These are phyloP conservation scores for Apiotrichum sp. DNA, from an alignment of 1,284 basidiomycete genomes.

Conservation along the genomic window DNA sequence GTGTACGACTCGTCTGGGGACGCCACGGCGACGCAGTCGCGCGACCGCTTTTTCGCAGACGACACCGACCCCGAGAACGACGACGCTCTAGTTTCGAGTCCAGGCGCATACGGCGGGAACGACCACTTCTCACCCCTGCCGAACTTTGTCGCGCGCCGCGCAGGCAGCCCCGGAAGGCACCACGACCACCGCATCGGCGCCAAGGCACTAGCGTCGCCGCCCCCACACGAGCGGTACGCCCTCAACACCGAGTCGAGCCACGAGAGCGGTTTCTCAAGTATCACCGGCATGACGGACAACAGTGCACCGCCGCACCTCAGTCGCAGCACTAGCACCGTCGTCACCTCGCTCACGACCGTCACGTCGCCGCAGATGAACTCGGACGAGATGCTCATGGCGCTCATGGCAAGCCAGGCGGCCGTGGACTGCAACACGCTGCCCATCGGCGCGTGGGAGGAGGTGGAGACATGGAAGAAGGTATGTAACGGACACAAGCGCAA, in stretches of 20 bases:
- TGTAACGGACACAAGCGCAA: conserved; percentile 13
- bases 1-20: not conserved
- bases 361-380: conserved; percentile 16
- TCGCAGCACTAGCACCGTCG: conserved; percentile 4
- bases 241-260: not conserved
- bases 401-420: conserved; percentile 79
- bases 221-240: conserved; percentile 3
- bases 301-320: conserved; percentile 3
- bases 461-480: conserved; percentile 87
- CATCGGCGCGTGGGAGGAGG: conserved; percentile 72
- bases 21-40: not conserved
- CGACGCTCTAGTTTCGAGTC: not conserved
- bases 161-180: not conserved
- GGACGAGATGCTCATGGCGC: conserved; percentile 72
- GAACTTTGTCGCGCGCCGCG: not conserved
- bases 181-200: not conserved
- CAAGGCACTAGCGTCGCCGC: conserved; percentile 5
- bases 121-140: conserved; percentile 4
- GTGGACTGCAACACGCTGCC: conserved; percentile 62
- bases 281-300: not conserved
- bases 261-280: not conserved
- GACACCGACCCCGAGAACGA: not conserved
- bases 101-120: not conserved
- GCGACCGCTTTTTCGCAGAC: not conserved
- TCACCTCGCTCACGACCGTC: conserved; percentile 4